These are phyloP conservation scores for Pseudogymnoascus sp. DNA, from an alignment of 2,329 filamentous ascomycete species.

Conservation along the genomic window DNA sequence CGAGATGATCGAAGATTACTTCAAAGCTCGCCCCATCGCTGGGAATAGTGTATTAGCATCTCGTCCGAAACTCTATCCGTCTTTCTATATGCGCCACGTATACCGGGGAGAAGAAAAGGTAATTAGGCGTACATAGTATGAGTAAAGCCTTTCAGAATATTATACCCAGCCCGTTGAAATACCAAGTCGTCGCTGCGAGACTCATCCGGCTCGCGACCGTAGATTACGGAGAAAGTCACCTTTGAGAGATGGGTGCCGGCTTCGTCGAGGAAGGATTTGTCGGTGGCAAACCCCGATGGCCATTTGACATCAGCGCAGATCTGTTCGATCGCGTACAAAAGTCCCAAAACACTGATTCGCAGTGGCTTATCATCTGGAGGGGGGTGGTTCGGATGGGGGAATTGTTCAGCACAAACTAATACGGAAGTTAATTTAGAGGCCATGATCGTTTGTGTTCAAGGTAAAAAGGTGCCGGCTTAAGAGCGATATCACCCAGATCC, in stretches of 20 bases:
- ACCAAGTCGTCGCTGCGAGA: background rate
- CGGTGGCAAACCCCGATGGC: background rate
- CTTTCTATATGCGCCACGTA: background rate
- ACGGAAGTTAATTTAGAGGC: background rate
- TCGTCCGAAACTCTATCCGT: background rate
- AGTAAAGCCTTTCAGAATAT: background rate
- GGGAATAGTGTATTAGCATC: background rate
- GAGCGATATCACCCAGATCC: background rate
- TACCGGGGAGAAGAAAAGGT: too few species aligned
- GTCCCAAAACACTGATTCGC: background rate
- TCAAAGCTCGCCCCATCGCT: background rate
- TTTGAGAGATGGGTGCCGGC: background rate
- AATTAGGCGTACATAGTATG: background rate
- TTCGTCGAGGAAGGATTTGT: background rate
- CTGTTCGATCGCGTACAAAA: background rate
- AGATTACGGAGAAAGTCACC: background rate
- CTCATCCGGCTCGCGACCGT: background rate
- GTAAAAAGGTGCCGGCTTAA: background rate
- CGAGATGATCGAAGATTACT: background rate
- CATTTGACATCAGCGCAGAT: background rate
- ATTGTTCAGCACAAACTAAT: background rate
- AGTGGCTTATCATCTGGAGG: background rate
- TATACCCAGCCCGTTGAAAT: background rate
- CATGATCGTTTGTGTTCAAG: background rate
- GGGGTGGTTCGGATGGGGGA: background rate